Conservation (phyloP, 2,329 filamentous ascomycete species). For the Venturia pyrina region DNA sequence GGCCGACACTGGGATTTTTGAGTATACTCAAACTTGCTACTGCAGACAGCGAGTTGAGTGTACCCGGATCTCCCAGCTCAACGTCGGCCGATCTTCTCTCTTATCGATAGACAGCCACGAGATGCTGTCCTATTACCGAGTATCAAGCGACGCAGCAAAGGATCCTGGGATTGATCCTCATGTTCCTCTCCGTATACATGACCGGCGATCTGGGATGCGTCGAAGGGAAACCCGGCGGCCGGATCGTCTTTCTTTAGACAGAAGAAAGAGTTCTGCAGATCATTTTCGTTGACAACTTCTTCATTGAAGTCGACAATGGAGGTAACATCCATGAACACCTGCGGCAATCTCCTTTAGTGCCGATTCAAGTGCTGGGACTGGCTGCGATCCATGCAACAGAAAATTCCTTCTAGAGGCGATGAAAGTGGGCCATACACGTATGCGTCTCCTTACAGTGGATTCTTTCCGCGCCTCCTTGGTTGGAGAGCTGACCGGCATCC, state of each 20-base stretch:
- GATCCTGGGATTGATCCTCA: not conserved
- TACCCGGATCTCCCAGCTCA: slow-evolving; percentile 8
- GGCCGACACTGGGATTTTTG: slow-evolving; percentile 34
- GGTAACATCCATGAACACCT: slow-evolving; percentile 69
- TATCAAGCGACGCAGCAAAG: slow-evolving; percentile 5
- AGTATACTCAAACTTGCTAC: not conserved
- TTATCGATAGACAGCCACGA: slow-evolving; percentile 13
- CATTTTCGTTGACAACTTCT: slow-evolving; percentile 55
- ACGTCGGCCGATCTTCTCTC: slow-evolving; percentile 19
- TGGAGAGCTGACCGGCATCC: not conserved
- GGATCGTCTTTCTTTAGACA: slow-evolving; percentile 63
- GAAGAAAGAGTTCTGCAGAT: slow-evolving; percentile 65
- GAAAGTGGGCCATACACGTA: not conserved
- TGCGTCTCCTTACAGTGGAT: slow-evolving; percentile 1
- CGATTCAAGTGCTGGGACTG: not conserved
- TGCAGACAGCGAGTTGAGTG: not conserved
- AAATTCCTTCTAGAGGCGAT: not conserved
- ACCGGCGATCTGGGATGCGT: slow-evolving; percentile 60
- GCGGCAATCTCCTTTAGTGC: not conserved
- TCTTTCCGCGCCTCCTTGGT: not conserved
- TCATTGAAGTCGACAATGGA: slow-evolving; percentile 79
- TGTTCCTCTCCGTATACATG: slow-evolving; percentile 41
- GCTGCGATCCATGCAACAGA: not conserved
- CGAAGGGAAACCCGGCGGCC: slow-evolving; percentile 68
- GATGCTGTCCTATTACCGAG: not conserved